A percentile compares a stretch with the other conserved stretches of the same genome.
Evolutionary conservation across 2,329 filamentous ascomycete species (phyloP).

Genomic region (Colletotrichum brevisporum): DNA sequence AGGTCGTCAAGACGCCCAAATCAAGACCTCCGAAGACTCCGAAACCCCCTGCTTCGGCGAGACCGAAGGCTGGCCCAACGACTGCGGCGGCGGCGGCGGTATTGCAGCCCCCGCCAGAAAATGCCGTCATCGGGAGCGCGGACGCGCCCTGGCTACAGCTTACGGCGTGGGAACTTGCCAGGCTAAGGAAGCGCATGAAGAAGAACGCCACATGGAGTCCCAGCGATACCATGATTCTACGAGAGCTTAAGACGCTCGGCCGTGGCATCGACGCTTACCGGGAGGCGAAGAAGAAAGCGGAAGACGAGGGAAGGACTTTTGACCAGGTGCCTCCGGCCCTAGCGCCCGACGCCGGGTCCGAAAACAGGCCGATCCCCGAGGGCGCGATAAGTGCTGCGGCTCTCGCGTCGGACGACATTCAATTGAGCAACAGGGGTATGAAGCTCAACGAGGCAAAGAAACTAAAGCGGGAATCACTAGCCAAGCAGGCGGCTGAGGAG

Average conservation of each 20-base stretch:
- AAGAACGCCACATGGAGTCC: constrained; percentile 91
- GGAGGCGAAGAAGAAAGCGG: constrained; percentile 74
- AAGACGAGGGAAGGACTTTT: constrained; percentile 75
- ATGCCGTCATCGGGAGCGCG: constrained; percentile 69
- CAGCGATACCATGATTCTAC: constrained; percentile 87
- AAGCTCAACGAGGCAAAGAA: constrained; percentile 85
- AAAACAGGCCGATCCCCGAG: constrained; percentile 67
- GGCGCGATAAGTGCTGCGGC: constrained; percentile 72
- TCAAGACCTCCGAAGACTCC: constrained; percentile 54
- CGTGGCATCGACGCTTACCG: constrained; percentile 75
- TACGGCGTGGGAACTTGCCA: constrained; percentile 75
- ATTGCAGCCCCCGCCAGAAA: constrained; percentile 71
- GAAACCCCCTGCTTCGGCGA: constrained; percentile 48
- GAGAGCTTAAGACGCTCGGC: constrained; percentile 80
- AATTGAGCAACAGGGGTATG: constrained; percentile 80
- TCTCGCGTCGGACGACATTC: constrained; percentile 72
- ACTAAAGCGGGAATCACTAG: constrained; percentile 76
- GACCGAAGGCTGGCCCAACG: constrained; percentile 42
- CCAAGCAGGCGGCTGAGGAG: constrained; percentile 73
- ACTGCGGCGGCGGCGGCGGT: constrained; percentile 49
- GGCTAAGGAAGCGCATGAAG: constrained; percentile 88
- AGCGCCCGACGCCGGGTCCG: constrained; percentile 64
- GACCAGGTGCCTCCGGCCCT: constrained; percentile 59
- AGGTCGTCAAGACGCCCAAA: constrained; percentile 58
- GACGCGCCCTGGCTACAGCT: constrained; percentile 77